Conservation (phyloP, 495 filamentous ascomycete species). For the Sabuloglossum arenarium region DNA sequence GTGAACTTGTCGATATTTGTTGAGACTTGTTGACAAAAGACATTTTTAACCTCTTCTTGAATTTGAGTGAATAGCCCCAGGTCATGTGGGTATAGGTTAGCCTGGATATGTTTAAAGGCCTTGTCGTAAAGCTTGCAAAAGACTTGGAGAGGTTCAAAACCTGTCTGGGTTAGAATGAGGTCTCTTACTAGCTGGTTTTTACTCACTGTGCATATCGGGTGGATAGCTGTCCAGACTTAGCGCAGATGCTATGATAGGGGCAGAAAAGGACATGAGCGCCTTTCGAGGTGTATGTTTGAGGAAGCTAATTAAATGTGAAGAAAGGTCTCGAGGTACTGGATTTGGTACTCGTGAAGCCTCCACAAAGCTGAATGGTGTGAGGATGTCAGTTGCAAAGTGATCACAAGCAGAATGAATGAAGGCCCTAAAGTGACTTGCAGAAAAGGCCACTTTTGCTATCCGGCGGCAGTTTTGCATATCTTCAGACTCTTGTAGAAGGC, state of each 20-base stretch:
- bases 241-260: not conserved
- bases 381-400: not conserved
- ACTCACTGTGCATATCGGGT: not conserved
- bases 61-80: not conserved
- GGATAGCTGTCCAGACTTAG: not conserved
- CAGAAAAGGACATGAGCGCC: not conserved
- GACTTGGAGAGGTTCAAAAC: not conserved
- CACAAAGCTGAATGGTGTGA: not conserved
- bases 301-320: not conserved
- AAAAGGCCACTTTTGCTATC: not conserved
- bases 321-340: not conserved
- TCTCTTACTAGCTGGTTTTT: too few relatives aligned
- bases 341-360: not conserved
- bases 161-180: not conserved
- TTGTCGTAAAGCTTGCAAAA: not conserved
- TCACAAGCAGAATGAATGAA: not conserved
- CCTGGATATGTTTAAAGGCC: not conserved
- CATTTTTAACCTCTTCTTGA: not conserved
- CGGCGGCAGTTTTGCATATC: not conserved
- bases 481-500: not conserved
- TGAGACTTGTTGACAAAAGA: not conserved
- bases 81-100: not conserved
- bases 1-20: not conserved
- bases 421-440: not conserved
- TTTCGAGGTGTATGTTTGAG: not conserved